Percentiles rank a stretch among this genome's conserved stretches.
phyloP scores from a whole-genome alignment of 2,329 filamentous ascomycete species.

The Curvularia eragrostidis region DNA sequence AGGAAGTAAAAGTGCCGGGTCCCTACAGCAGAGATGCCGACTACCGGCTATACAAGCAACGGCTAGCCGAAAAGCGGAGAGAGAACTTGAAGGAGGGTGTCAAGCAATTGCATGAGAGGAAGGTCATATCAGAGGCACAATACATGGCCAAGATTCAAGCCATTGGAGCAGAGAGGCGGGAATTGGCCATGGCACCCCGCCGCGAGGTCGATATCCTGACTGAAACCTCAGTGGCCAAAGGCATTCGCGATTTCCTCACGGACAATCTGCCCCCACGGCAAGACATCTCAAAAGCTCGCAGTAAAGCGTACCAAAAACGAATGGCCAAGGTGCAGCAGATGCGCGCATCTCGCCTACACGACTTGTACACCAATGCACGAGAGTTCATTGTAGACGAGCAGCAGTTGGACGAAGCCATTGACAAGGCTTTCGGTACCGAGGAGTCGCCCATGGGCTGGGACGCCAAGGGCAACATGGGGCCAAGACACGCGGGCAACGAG shows the following conservation, averaged over 20 bases:
- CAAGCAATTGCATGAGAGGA: slow-evolving; percentile 65
- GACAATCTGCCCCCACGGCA: slow-evolving; percentile 36
- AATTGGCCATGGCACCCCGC: slow-evolving; percentile 67
- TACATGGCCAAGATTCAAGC: slow-evolving; percentile 30
- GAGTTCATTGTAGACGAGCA: slow-evolving; percentile 84
- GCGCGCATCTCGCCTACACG: slow-evolving; percentile 76
- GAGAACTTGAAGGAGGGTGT: slow-evolving; percentile 76
- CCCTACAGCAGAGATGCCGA: slow-evolving; percentile 53
- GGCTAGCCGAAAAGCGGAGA: slow-evolving; percentile 75
- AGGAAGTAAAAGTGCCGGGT: slow-evolving; percentile 44
- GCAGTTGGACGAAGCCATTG: slow-evolving; percentile 76
- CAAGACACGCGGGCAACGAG: slow-evolving; percentile 26
- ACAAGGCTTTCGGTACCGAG: slow-evolving; percentile 74
- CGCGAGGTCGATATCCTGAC: slow-evolving; percentile 64
- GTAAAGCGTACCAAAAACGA: slow-evolving; percentile 49
- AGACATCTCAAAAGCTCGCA: slow-evolving; percentile 40
- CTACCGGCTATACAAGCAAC: slow-evolving; percentile 69
- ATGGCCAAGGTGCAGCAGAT: slow-evolving; percentile 62
- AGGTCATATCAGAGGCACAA: slow-evolving; percentile 33
- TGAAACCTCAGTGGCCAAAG: slow-evolving; percentile 38
- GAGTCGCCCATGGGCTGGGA: slow-evolving; percentile 53
- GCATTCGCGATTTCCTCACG: slow-evolving; percentile 45
- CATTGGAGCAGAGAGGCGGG: slow-evolving; percentile 57
- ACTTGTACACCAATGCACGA: slow-evolving; percentile 87
- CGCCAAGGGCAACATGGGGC: slow-evolving; percentile 28